Conservation (phyloP, 2,329 filamentous ascomycete species). For the Cladosporium velox region DNA sequence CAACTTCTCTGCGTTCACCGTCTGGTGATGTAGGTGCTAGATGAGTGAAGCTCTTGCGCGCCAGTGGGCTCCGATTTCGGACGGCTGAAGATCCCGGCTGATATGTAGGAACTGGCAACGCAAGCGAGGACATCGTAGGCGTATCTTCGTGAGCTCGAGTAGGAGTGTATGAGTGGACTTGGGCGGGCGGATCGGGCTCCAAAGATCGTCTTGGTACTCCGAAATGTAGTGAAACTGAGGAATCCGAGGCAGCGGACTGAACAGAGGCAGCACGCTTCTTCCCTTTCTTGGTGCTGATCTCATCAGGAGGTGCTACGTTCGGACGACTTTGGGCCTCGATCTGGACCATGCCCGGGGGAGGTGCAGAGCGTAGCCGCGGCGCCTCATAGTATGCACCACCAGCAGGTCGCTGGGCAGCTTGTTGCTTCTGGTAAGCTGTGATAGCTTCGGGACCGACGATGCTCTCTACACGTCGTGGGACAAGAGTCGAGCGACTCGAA, state of each 20-base stretch:
- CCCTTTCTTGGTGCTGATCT: neutral
- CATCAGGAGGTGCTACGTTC: neutral
- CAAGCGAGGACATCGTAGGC: neutral
- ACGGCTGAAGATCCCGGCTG: constrained; percentile 20
- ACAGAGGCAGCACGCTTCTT: neutral
- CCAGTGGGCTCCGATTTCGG: constrained; percentile 47
- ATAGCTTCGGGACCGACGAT: constrained; percentile 76
- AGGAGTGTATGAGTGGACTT: constrained; percentile 33
- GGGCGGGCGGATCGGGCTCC: constrained; percentile 30
- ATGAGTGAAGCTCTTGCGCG: constrained; percentile 45
- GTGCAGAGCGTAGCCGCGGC: constrained; percentile 3
- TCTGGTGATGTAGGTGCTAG: constrained; percentile 25
- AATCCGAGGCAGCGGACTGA: neutral
- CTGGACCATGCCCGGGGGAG: neutral
- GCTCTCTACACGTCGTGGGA: constrained; percentile 67
- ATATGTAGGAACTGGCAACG: constrained; percentile 20
- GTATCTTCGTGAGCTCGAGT: neutral
- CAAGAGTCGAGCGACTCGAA: constrained; percentile 3
- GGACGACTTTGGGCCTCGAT: neutral
- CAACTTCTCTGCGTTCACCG: constrained; percentile 23
- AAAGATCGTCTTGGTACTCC: constrained; percentile 19
- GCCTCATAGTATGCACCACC: constrained; percentile 46
- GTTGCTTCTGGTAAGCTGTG: constrained; percentile 70
- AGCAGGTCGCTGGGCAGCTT: constrained; percentile 49
- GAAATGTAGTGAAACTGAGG: constrained; percentile 29